Conservation (phyloP, 441 rosid species). For the Adansonia grandidieri region DNA sequence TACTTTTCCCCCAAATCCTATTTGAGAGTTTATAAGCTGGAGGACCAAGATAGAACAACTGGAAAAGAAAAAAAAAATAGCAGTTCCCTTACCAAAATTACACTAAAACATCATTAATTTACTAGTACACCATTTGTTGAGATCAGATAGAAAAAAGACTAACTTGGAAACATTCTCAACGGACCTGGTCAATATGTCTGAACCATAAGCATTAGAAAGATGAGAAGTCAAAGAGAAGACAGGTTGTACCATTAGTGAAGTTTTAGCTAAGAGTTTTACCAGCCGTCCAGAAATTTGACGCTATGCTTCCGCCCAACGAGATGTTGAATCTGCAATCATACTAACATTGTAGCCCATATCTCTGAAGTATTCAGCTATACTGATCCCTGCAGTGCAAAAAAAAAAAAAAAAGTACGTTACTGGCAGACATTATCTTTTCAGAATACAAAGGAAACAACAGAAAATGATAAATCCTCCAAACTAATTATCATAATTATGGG, state of each 20-base stretch:
- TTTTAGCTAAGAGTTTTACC: constrained; percentile 48
- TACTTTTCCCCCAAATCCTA: neutral
- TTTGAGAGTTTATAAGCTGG: constrained; percentile 10
- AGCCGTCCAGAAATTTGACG: constrained; percentile 99
- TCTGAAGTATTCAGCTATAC: constrained; percentile 97
- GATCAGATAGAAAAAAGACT: neutral
- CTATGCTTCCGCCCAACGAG: constrained; percentile 99
- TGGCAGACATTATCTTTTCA: neutral
- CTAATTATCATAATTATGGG: neutral
- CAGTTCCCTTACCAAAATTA: neutral
- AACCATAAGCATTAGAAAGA: neutral
- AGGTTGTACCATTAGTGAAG: neutral
- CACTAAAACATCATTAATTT: neutral
- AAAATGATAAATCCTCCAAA: constrained; percentile 8
- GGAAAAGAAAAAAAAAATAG: neutral
- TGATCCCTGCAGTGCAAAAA: constrained; percentile 67
- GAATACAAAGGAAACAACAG: neutral
- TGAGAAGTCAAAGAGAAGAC: neutral
- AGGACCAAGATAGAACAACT: neutral
- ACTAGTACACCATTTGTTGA: neutral
- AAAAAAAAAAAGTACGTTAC: constrained; percentile 13
- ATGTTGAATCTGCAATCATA: constrained; percentile 99
- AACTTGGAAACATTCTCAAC: neutral
- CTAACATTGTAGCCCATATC: constrained; percentile 99
- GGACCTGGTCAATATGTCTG: neutral